Percentiles rank a stretch among this genome's conserved stretches.
Evolutionary conservation across 345 rosid species (phyloP).

Genomic region (Hibiscus mutabilis): DNA sequence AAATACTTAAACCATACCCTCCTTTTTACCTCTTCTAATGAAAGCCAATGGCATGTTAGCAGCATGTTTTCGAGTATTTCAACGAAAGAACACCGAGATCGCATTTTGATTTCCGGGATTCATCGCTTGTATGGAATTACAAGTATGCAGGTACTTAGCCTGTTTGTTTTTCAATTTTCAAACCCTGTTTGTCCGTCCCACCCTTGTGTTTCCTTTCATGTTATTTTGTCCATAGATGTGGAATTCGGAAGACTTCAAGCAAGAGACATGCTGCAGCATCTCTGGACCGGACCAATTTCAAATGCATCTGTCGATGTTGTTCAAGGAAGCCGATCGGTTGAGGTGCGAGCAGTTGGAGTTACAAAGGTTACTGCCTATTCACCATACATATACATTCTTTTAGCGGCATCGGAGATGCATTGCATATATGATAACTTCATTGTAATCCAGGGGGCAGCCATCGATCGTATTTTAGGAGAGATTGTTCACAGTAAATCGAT

Average conservation of each 20-base stretch:
- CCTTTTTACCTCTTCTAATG: conserved; percentile 15
- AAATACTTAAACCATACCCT: not conserved
- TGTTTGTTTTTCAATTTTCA: not conserved
- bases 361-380: conserved; percentile 55
- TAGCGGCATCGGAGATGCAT: conserved; percentile 1
- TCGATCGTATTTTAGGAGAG: conserved; percentile 93
- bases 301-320: conserved; percentile 99
- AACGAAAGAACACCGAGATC: conserved; percentile 94
- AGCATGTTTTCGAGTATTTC: conserved; percentile 99
- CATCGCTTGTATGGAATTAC: conserved; percentile 98
- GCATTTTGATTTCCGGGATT: conserved; percentile 77
- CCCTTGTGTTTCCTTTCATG: not conserved
- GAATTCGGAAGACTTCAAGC: conserved; percentile 99
- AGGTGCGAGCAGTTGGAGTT: conserved; percentile 96
- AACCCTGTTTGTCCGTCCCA: not conserved
- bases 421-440: conserved; percentile 4
- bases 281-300: conserved; percentile 98
- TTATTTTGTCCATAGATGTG: conserved; percentile 46
- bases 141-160: conserved; percentile 79
- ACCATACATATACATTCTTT: not conserved
- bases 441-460: conserved; percentile 78
- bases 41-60: conserved; percentile 31
- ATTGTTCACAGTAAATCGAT: conserved; percentile 91
- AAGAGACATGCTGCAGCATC: conserved; percentile 97
- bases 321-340: conserved; percentile 94